A percentile compares a stretch with the other conserved stretches of the same genome.
phyloP scores from a whole-genome alignment of 495 filamentous ascomycete genomes.

The Achaetomiella virescens region DNA sequence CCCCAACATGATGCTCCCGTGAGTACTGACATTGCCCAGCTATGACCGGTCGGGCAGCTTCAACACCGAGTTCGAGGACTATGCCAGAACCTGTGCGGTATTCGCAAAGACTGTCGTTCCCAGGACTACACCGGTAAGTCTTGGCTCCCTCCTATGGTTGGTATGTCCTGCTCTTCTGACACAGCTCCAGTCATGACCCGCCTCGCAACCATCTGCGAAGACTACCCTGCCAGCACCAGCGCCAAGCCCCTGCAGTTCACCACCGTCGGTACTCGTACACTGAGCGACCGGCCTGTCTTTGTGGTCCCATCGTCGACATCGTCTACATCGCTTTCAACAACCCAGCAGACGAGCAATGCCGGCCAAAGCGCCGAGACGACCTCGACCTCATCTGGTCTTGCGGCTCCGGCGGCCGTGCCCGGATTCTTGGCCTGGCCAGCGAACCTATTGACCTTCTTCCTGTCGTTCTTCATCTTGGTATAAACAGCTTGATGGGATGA shows the following conservation, averaged over 20 bases:
- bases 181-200: constrained; percentile 7
- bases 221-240: background rate
- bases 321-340: background rate
- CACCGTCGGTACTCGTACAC: background rate
- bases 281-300: background rate
- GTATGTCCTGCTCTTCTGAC: background rate
- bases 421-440: constrained; percentile 8
- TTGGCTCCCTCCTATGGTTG: background rate
- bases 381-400: constrained; percentile 4
- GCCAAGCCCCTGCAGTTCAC: background rate
- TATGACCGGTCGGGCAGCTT: constrained; percentile 9
- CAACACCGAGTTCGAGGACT: constrained; percentile 22
- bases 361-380: background rate
- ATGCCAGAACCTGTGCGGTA: constrained; percentile 16
- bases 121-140: constrained; percentile 19
- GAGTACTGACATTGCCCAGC: background rate
- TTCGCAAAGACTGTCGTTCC: constrained; percentile 13
- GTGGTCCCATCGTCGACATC: background rate
- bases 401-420: background rate
- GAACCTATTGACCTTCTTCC: constrained; percentile 6
- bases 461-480: constrained; percentile 12
- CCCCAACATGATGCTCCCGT: background rate
- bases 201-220: constrained; percentile 20
- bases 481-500: no score
- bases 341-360: background rate